Evolutionary conservation across 768 basidiomycete genomes (phyloP), one percentile per base, ranked within the genome.

Genomic region (Porpolomopsis calyptriformis): DNA sequence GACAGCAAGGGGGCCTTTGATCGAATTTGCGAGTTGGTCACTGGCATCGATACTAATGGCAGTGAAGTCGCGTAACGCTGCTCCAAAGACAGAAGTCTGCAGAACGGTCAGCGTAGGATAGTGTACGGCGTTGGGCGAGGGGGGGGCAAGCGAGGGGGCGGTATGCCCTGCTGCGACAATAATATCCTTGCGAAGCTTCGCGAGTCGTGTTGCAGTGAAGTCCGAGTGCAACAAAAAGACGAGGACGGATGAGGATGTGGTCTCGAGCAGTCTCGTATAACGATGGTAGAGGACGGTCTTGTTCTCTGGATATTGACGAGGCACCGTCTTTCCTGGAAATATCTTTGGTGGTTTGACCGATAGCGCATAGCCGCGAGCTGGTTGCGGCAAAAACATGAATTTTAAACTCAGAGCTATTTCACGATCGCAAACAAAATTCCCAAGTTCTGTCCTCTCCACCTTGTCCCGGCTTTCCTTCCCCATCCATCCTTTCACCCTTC

Each of bases 371-470:
- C 59, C 52, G 47, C 77, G 71, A 47, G 61, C 56, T 22, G 34
- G 45, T 4, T 12, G 27, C 24, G 23, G 47, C 24, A 10, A 18
- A 6, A 10, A 18, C 20, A 2, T 4, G 2, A 4, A 41, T 18
- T 27, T 27, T 18, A 25, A 34, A 44, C 23, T 19, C 22, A 5
- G 41, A 12, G 4, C 7, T 9, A n/a, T n/a, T n/a, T n/a, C n/a
- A n/a, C n/a, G n/a, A 65, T 48, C 57, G 60, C 29, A 76, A 54
- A 62, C 72, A 89, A 63, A 93, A 91, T 61, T 92, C 86, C 89
- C 90, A 93, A 51, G 86, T 91, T 49, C 87, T 70, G 53, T 90
- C 85, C 54, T 81, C 85, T 39, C 79, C 85, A 7, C 77, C 82
- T 57, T 77, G 78, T 29, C 78, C 85, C 10, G 77, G 86, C 65